These are phyloP conservation scores for Salix purpurea DNA, from an alignment of 345 rosid species.

Conservation along the genomic window DNA sequence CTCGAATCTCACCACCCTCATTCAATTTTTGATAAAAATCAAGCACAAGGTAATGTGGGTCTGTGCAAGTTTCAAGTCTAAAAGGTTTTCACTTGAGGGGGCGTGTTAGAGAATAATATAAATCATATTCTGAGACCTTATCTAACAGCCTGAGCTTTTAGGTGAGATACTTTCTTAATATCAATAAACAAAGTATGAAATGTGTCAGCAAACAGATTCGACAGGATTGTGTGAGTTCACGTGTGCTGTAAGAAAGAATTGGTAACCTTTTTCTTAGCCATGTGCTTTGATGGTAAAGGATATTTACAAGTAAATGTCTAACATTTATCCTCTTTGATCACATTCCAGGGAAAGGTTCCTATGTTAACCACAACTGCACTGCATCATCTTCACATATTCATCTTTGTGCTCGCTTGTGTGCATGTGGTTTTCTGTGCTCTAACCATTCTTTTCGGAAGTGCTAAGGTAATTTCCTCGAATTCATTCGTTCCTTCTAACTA, in stretches of 20 bases:
- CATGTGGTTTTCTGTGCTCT: constrained; percentile 28
- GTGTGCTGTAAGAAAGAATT: background rate
- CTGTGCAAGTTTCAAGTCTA: no score
- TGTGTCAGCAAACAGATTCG: background rate
- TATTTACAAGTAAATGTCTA: background rate
- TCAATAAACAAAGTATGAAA: background rate
- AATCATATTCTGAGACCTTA: no score
- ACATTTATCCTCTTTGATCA: background rate
- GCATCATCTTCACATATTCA: constrained; percentile 32
- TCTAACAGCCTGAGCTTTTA: no score
- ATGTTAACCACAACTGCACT: constrained; percentile 25
- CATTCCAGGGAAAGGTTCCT: constrained; percentile 28
- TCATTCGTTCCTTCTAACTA: background rate
- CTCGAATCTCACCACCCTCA: no score
- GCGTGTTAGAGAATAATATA: no score
- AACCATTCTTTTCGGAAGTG: constrained; percentile 27
- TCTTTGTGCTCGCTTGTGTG: constrained; percentile 32
- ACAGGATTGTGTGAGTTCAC: background rate
- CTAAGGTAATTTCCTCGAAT: constrained; percentile 16
- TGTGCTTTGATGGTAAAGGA: background rate
- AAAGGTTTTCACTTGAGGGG: no score
- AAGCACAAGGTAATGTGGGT: no score
- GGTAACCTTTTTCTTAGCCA: background rate
- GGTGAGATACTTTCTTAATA: no score
- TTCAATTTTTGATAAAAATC: no score